These are phyloP conservation scores for Lentinula edodes DNA, from an alignment of 768 basidiomycete species.

Conservation along the genomic window DNA sequence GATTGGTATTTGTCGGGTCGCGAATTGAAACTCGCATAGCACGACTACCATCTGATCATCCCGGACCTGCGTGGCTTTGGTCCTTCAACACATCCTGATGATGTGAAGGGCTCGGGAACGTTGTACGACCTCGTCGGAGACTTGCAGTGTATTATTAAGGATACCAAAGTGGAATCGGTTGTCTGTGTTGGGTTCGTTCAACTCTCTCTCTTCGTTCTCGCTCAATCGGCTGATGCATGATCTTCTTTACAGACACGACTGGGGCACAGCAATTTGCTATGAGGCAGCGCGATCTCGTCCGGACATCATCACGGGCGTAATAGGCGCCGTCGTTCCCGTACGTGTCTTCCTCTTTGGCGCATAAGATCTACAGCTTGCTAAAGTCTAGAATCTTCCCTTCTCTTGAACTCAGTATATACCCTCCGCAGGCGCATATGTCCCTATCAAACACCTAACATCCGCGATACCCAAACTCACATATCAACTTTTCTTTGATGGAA, in stretches of 20 bases:
- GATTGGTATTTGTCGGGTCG: background rate
- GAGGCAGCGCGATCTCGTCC: constrained; percentile 66
- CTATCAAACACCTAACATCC: constrained; percentile 33
- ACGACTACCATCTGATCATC: constrained; percentile 55
- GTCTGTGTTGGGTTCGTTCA: constrained; percentile 57
- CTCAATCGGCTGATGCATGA: background rate
- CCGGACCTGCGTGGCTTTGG: constrained; percentile 71
- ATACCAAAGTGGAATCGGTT: constrained; percentile 41
- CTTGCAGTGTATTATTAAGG: constrained; percentile 53
- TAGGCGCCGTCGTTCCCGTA: constrained; percentile 60
- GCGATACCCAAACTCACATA: constrained; percentile 53
- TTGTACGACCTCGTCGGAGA: constrained; percentile 60
- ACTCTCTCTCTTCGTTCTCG: background rate
- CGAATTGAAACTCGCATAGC: constrained; percentile 23
- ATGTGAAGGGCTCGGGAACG: constrained; percentile 51
- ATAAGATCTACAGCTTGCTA: background rate
- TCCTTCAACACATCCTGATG: constrained; percentile 58
- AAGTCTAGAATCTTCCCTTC: background rate
- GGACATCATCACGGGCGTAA: constrained; percentile 53
- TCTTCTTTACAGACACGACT: constrained; percentile 53
- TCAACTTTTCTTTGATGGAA: constrained; percentile 54
- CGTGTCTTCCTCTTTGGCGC: constrained; percentile 12
- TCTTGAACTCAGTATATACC: constrained; percentile 50
- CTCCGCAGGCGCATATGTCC: constrained; percentile 38
- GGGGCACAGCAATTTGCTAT: constrained; percentile 65